Evolutionary conservation across 129 eudicot species (phyloP).

Genomic region (Artemisia argyi): DNA sequence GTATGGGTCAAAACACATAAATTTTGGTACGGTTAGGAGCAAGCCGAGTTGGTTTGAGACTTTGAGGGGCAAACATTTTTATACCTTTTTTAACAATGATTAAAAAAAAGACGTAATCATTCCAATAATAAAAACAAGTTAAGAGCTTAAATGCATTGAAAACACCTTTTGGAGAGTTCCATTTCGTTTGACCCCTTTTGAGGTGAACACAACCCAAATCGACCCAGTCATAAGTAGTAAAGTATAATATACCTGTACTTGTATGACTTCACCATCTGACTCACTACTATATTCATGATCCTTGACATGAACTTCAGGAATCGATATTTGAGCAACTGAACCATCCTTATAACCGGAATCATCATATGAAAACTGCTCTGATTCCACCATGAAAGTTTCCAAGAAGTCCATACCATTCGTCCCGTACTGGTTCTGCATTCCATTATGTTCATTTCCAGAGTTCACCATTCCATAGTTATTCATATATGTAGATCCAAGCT

Average conservation of each 20-base stretch:
- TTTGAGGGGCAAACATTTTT: background rate
- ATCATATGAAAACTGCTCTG: conserved; percentile 40
- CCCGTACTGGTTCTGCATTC: conserved; percentile 45
- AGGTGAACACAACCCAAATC: background rate
- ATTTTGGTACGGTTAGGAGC: background rate
- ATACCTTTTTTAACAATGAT: background rate
- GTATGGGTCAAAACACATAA: background rate
- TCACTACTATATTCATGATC: conserved; percentile 59
- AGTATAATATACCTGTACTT: conserved; percentile 47
- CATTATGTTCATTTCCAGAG: conserved; percentile 26
- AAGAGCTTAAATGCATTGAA: background rate
- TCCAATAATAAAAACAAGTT: background rate
- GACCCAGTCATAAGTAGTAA: background rate
- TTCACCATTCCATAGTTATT: conserved; percentile 15
- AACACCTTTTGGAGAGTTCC: background rate
- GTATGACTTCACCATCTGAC: conserved; percentile 62
- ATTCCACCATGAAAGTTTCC: conserved; percentile 37
- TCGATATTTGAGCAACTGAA: conserved; percentile 33
- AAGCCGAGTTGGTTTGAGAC: background rate
- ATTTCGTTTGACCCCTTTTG: background rate
- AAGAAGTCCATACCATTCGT: conserved; percentile 44
- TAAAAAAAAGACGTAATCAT: background rate
- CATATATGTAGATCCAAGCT: conserved; percentile 42
- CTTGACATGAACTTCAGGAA: conserved; percentile 31
- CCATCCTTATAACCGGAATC: conserved; percentile 18